Percentiles rank a stretch among this genome's conserved stretches.
phyloP scores from a whole-genome alignment of 1,284 basidiomycete genomes.

The Fomitiporia mediterranea region DNA sequence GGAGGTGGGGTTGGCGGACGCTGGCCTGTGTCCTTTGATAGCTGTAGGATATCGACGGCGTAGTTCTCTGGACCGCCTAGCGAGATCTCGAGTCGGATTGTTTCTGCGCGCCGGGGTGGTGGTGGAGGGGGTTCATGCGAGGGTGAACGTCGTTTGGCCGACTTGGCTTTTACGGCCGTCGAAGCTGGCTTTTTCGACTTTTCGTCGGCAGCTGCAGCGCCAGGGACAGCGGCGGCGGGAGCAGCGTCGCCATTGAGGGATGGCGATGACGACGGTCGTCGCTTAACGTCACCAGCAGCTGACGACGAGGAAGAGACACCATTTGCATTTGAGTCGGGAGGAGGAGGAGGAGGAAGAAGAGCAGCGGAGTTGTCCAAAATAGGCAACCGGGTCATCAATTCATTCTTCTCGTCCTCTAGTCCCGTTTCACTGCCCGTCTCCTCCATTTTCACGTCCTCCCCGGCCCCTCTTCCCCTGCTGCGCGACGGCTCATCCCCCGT shows the following conservation, averaged over 20 bases:
- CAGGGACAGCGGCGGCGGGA: background rate
- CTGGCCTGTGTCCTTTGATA: conserved; percentile 63
- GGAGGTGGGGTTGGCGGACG: conserved; percentile 50
- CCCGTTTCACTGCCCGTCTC: background rate
- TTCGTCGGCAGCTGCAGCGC: background rate
- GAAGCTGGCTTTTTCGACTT: conserved; percentile 26
- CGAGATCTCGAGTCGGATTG: conserved; percentile 61
- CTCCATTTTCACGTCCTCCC: background rate
- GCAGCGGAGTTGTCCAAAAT: background rate
- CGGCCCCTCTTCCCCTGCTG: background rate
- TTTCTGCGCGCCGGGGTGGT: conserved; percentile 53
- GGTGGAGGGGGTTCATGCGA: conserved; percentile 53
- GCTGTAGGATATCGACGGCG: conserved; percentile 57
- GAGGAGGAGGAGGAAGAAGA: background rate
- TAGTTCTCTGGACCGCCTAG: conserved; percentile 71
- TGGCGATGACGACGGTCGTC: background rate
- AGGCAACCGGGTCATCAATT: background rate
- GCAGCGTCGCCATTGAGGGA: background rate
- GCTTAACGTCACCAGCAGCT: background rate
- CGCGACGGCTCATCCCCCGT: background rate
- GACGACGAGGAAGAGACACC: no score
- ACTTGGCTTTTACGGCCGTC: conserved; percentile 38
- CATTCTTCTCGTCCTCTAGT: background rate
- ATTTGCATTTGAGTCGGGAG: background rate
- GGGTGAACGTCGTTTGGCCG: conserved; percentile 47